These are phyloP conservation scores for Coemansia sp. DNA, from an alignment of 192 early-diverging fungal species.

Conservation along the genomic window DNA sequence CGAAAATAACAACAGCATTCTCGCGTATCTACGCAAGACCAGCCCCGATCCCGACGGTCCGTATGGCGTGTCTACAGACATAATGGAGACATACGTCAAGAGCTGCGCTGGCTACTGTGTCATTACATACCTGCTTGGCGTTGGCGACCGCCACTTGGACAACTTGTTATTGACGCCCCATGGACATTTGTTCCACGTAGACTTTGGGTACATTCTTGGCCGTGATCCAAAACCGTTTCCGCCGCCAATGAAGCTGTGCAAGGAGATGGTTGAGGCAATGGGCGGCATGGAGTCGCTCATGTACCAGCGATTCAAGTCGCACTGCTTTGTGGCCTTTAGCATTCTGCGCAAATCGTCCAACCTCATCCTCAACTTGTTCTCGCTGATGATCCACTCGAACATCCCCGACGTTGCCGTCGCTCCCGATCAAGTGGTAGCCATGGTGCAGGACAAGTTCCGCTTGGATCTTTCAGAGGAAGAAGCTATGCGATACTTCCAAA, in stretches of 20 bases:
- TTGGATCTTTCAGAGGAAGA: constrained; percentile 91
- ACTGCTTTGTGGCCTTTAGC: constrained; percentile 95
- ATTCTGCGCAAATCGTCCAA: constrained; percentile 91
- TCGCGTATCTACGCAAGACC: constrained; percentile 74
- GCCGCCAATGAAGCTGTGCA: constrained; percentile 99
- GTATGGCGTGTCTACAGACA: constrained; percentile 68
- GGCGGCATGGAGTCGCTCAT: constrained; percentile 86
- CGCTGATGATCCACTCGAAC: constrained; percentile 96
- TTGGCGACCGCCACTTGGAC: constrained; percentile 98
- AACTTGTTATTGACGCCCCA: constrained; percentile 88
- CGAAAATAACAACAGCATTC: constrained; percentile 82
- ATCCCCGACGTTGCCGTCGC: constrained; percentile 97
- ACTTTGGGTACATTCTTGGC: constrained; percentile 98
- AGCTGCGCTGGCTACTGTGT: constrained; percentile 99
- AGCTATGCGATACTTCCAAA: constrained; percentile 93
- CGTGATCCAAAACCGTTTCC: constrained; percentile 99
- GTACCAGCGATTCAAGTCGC: constrained; percentile 90
- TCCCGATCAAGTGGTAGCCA: constrained; percentile 94
- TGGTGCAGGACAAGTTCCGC: constrained; percentile 96
- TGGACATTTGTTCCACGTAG: constrained; percentile 94
- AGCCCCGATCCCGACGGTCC: constrained; percentile 69
- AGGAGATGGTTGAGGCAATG: constrained; percentile 99
- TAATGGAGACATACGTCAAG: constrained; percentile 95
- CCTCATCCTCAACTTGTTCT: constrained; percentile 95
- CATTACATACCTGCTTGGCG: constrained; percentile 95